These are phyloP conservation scores for Plantago coronopus DNA, from an alignment of 305 asterid species.

Conservation along the genomic window DNA sequence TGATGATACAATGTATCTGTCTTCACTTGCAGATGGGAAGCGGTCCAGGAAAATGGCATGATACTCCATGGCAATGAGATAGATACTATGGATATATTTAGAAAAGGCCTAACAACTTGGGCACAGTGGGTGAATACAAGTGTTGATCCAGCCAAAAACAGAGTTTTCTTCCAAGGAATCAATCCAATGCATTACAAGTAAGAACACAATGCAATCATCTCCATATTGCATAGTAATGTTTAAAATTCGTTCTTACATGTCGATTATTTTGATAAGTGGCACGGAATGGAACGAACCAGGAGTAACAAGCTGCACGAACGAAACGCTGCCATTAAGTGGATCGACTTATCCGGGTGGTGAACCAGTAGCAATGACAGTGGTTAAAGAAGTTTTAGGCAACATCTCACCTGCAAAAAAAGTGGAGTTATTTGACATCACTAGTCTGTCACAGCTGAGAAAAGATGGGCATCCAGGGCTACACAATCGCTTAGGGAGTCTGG, in stretches of 20 bases:
- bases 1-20: too few relatives aligned
- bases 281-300: conserved; percentile 39
- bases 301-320: conserved; percentile 34
- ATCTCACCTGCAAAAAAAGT: conserved; percentile 21
- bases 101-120: conserved; percentile 73
- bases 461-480: conserved; percentile 41
- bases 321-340: conserved; percentile 42
- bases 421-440: conserved; percentile 37
- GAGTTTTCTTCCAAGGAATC: conserved; percentile 72
- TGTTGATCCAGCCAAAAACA: conserved; percentile 54
- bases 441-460: conserved; percentile 44
- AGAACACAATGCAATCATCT: conserved; percentile 14
- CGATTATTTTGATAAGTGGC: conserved; percentile 31
- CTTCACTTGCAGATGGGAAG: conserved; percentile 47
- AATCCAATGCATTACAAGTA: conserved; percentile 74
- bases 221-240: neutral
- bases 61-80: conserved; percentile 36
- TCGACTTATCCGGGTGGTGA: conserved; percentile 44
- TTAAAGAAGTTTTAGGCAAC: conserved; percentile 33
- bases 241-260: neutral
- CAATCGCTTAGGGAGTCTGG: conserved; percentile 31
- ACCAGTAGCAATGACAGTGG: conserved; percentile 35
- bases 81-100: conserved; percentile 60
- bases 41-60: conserved; percentile 47
- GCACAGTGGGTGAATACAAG: conserved; percentile 57